phyloP scores from a whole-genome alignment of 495 filamentous ascomycete species.

The Xylaria grammica region DNA sequence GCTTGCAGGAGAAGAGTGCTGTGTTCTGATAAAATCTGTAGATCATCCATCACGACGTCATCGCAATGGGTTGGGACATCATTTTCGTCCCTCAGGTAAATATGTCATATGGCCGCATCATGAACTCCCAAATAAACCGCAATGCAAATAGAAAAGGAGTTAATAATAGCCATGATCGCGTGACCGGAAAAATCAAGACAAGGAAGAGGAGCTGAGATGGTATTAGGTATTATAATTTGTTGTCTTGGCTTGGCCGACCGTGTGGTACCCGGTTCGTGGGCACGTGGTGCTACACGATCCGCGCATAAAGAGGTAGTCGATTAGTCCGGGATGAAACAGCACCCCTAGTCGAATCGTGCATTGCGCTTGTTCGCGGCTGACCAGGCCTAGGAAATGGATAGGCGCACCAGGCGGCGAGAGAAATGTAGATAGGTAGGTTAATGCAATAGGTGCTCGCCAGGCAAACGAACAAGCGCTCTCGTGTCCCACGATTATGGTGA shows the following conservation, averaged over 20 bases:
- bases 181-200: constrained; percentile 1
- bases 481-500: constrained; percentile 36
- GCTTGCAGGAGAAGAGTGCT: not conserved
- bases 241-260: constrained; percentile 1
- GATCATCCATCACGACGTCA: constrained; percentile 10
- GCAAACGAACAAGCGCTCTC: not conserved
- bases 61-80: not conserved
- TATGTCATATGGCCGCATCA: not conserved
- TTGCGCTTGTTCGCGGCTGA: constrained; percentile 5
- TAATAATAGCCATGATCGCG: not conserved
- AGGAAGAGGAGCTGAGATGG: not conserved
- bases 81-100: not conserved
- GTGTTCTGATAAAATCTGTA: not conserved
- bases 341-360: constrained; percentile 11
- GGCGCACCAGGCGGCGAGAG: not conserved
- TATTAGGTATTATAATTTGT: constrained; percentile 1
- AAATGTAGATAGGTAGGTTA: not conserved
- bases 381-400: constrained; percentile 7
- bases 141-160: not conserved
- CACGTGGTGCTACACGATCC: constrained; percentile 20
- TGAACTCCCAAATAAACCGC: constrained; percentile 11
- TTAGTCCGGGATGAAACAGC: constrained; percentile 9
- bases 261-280: constrained; percentile 1
- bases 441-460: constrained; percentile 7
- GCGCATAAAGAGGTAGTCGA: constrained; percentile 6